Evolutionary conservation across 495 filamentous ascomycete species (phyloP).

Genomic region (Corynascus novoguineensis): DNA sequence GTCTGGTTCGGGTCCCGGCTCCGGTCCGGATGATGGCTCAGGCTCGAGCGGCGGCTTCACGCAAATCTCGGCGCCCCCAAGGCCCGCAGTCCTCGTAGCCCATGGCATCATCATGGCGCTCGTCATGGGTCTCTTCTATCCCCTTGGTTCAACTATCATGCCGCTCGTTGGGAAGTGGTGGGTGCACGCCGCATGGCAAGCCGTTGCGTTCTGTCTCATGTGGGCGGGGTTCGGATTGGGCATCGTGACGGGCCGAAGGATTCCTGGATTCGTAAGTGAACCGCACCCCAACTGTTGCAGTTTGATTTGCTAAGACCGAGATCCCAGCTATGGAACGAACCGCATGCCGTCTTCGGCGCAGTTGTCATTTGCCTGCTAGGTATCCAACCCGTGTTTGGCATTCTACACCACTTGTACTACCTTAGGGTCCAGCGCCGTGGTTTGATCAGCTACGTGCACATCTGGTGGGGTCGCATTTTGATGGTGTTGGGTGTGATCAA

Average conservation of each 20-base stretch:
- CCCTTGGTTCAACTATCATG: conserved; percentile 53
- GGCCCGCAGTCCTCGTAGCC: conserved; percentile 22
- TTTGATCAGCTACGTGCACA: conserved; percentile 54
- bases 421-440: conserved; percentile 44
- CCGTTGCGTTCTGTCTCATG: conserved; percentile 49
- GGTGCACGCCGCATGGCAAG: conserved; percentile 56
- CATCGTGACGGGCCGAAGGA: conserved; percentile 41
- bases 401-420: conserved; percentile 58
- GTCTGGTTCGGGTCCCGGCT: conserved; percentile 16
- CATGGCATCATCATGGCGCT: conserved; percentile 55
- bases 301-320: not conserved
- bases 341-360: conserved; percentile 52
- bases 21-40: conserved; percentile 12
- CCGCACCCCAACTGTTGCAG: not conserved
- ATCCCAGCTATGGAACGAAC: conserved; percentile 31
- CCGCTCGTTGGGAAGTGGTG: conserved; percentile 45
- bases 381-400: conserved; percentile 60
- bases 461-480: conserved; percentile 62
- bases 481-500: conserved; percentile 65
- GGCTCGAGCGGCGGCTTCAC: conserved; percentile 17
- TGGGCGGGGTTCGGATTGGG: conserved; percentile 60
- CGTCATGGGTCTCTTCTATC: conserved; percentile 52
- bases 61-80: conserved; percentile 6
- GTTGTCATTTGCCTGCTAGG: conserved; percentile 52
- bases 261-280: conserved; percentile 32